phyloP scores from a whole-genome alignment of 306 rosid genomes.

The Pterocarpus macrocarpus region DNA sequence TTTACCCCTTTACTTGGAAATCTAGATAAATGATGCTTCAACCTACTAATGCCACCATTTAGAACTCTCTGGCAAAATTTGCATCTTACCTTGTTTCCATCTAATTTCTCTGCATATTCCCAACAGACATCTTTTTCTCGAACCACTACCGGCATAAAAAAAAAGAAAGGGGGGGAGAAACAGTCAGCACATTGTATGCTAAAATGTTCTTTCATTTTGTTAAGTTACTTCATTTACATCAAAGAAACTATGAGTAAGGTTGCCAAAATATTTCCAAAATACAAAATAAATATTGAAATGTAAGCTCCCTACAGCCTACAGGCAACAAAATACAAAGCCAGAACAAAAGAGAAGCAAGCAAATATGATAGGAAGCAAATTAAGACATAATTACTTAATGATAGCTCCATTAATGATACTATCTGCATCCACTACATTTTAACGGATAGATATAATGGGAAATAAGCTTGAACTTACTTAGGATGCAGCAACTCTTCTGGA shows the following conservation, averaged over 20 bases:
- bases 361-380: conserved; percentile 4
- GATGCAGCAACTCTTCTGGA: conserved; percentile 45
- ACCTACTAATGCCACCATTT: conserved; percentile 94
- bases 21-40: conserved; percentile 97
- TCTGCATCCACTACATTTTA: conserved; percentile 3
- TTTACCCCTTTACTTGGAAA: conserved; percentile 97
- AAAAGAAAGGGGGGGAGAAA: not conserved
- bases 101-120: conserved; percentile 95
- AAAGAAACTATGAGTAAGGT: conserved; percentile 24
- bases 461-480: conserved; percentile 70
- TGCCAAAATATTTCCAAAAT: conserved; percentile 33
- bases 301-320: not conserved
- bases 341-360: not conserved
- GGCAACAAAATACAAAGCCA: not conserved
- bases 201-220: conserved; percentile 17
- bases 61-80: conserved; percentile 87
- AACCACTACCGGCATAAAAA: conserved; percentile 67
- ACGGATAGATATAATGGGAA: conserved; percentile 17
- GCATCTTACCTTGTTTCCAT: conserved; percentile 93
- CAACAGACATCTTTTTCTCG: conserved; percentile 91
- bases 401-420: conserved; percentile 20
- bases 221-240: conserved; percentile 28
- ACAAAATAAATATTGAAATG: not conserved
- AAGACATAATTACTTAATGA: conserved; percentile 2
- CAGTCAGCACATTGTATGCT: conserved; percentile 42